Base-by-base conservation (phyloP, 768 basidiomycete genomes). In the Termitomyces sp. region DNA sequence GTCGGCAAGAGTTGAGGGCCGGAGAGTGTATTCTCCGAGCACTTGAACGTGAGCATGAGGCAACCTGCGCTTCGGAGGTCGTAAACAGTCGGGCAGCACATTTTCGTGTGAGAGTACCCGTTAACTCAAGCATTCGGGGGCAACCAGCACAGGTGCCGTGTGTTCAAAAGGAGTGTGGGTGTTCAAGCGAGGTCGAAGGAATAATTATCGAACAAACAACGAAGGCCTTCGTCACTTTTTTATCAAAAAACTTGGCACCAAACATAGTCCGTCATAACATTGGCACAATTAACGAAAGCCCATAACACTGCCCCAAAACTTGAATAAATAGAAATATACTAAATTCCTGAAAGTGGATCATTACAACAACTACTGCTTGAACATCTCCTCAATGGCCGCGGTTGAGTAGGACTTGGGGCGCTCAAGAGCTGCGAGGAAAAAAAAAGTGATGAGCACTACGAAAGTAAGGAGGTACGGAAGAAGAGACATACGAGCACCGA, bases 361-460 rank as follows among this genome's bases (percentile, higher is more conserved):
- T 19, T 29, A 48, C 14, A 47, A 38, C 32, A 49, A 51, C n/a
- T 27, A 27, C 21, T 27, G 21, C 63, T 77, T 77, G 73, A 94
- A 93, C 63, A 94, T 88, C 69, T 87, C 86, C 62, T 86, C 77
- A 71, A 93, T 91, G 31, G 85, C 88, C 9, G 76, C 82, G 42
- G 83, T 92, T 27, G 92, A 94, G 72, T 92, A 92, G 1, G 91
- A 94, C 77, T 96, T 96, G 58, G 93, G 93, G 19, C 93, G 83
- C 71, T 96, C 93, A 40, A 95, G 83, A 63, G 90, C 88, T 89
- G 59, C 5, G 53, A 59, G 27, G 23, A 42, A 12, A 29, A 48
- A 14, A 29, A 19, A 48, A 6, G 5, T 3, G 35, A 32, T 59
- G 10, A 59, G 43, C 32, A 38, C 40, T 27, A n/a, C 5, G n/a